A percentile compares a stretch with the other conserved stretches of the same genome.
These are phyloP conservation scores for Crithidia expoeki DNA, from an alignment of 208 protist genomes.

Conservation along the genomic window DNA sequence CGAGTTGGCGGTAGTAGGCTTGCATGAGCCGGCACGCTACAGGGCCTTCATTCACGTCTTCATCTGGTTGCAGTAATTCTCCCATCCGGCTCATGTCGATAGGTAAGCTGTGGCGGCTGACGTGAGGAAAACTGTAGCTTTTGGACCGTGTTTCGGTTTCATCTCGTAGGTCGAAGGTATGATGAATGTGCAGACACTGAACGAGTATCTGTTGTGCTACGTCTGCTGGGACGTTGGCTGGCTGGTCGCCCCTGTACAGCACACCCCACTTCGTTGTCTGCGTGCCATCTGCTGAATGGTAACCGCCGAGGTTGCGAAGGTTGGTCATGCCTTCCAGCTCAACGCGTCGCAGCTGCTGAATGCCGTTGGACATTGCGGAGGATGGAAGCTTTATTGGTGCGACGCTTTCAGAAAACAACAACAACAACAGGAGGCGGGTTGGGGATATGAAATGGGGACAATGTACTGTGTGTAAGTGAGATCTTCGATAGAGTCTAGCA, in stretches of 20 bases:
- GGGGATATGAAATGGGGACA: too few relatives aligned
- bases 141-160: constrained; percentile 27
- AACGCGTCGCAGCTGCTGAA: constrained; percentile 13
- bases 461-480: too few relatives aligned
- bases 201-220: constrained; percentile 34
- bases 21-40: constrained; percentile 25
- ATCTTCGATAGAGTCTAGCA: too few relatives aligned
- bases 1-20: constrained; percentile 34
- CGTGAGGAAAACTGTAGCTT: constrained; percentile 29
- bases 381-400: too few relatives aligned
- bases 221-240: constrained; percentile 29
- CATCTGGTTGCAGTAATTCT: constrained; percentile 13
- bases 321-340: constrained; percentile 40
- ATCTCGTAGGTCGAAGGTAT: constrained; percentile 42
- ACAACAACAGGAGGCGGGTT: too few relatives aligned
- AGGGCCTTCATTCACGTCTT: constrained; percentile 22
- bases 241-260: constrained; percentile 49
- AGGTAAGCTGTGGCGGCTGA: constrained; percentile 23
- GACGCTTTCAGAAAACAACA: too few relatives aligned
- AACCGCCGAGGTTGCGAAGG: constrained; percentile 53
- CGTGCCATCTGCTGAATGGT: constrained; percentile 27
- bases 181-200: constrained; percentile 38
- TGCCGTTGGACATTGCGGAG: constrained; percentile 7
- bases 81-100: constrained; percentile 31
- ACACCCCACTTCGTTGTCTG: constrained; percentile 46